Percentiles rank a stretch among this genome's conserved stretches.
These are phyloP conservation scores for Dorcoceras hygrometricum DNA, from an alignment of 257 asterid genomes.

Conservation along the genomic window DNA sequence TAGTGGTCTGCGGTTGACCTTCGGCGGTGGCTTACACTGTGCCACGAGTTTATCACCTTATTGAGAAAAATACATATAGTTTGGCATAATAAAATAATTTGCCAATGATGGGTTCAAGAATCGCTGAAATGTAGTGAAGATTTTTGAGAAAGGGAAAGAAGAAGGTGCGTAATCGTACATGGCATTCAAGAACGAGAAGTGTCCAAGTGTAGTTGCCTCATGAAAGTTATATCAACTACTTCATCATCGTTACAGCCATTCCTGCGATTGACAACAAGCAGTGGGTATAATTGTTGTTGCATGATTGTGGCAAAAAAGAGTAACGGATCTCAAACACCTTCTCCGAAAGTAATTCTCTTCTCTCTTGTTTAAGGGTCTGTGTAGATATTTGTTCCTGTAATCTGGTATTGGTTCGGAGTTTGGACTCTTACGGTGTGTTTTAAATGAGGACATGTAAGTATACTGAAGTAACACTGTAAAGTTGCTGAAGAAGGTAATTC, in stretches of 20 bases:
- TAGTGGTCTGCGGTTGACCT: too few relatives aligned
- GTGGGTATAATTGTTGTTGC: slow-evolving; percentile 37
- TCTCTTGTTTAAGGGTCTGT: not conserved
- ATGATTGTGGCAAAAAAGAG: slow-evolving; percentile 66
- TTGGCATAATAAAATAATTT: too few relatives aligned
- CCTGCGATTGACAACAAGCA: slow-evolving; percentile 37
- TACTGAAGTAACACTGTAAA: not conserved
- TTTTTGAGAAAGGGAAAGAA: not conserved
- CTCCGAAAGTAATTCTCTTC: slow-evolving; percentile 47
- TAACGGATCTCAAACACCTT: slow-evolving; percentile 46
- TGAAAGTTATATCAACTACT: slow-evolving; percentile 51
- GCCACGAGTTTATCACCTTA: not conserved
- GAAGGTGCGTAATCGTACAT: slow-evolving; percentile 19
- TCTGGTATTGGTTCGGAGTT: not conserved
- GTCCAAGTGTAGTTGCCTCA: slow-evolving; percentile 29
- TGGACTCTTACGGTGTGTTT: slow-evolving; percentile 2
- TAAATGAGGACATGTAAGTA: not conserved
- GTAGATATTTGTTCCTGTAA: not conserved
- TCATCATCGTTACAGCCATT: slow-evolving; percentile 33
- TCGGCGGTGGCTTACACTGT: not conserved
- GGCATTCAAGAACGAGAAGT: slow-evolving; percentile 26
- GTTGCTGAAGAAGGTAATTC: not conserved
- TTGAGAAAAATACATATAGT: too few relatives aligned
- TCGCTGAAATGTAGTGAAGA: not conserved
- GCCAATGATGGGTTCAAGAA: not conserved